phyloP scores from a whole-genome alignment of 2,329 filamentous ascomycete genomes.

The Kalaharituber pfeilii region DNA sequence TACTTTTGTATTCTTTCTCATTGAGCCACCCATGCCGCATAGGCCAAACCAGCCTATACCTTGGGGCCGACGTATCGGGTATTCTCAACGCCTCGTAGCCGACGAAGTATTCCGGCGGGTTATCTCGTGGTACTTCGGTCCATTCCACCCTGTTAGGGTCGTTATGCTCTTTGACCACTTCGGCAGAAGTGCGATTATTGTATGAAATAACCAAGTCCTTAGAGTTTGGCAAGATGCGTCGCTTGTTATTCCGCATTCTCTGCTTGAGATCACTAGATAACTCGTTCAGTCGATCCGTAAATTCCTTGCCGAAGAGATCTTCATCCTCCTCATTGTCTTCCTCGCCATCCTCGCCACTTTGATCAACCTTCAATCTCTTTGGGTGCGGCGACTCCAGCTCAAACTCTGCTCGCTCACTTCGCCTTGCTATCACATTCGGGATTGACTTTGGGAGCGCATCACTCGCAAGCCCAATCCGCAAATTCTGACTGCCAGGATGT shows the following conservation, averaged over 20 bases:
- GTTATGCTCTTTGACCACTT: conserved; percentile 84
- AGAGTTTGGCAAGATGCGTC: conserved; percentile 88
- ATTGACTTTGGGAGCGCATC: conserved; percentile 88
- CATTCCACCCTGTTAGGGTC: conserved; percentile 95
- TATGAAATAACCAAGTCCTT: conserved; percentile 91
- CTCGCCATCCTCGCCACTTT: conserved; percentile 38
- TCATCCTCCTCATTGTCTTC: conserved; percentile 32
- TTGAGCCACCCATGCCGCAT: conserved; percentile 75
- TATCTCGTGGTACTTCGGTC: conserved; percentile 58
- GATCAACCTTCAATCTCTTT: conserved; percentile 43
- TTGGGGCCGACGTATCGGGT: conserved; percentile 71
- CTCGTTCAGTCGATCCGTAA: conserved; percentile 36
- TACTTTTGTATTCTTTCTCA: conserved; percentile 68
- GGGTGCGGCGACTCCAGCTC: conserved; percentile 60
- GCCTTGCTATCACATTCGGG: conserved; percentile 78
- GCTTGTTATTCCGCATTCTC: conserved; percentile 84
- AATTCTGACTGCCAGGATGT: conserved; percentile 85
- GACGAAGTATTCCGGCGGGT: conserved; percentile 61
- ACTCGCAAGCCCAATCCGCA: conserved; percentile 86
- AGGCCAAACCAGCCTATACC: conserved; percentile 88
- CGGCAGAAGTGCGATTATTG: conserved; percentile 67
- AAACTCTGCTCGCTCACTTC: conserved; percentile 59
- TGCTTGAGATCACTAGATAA: conserved; percentile 76
- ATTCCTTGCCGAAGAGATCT: conserved; percentile 79
- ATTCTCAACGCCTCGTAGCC: conserved; percentile 70